These are phyloP conservation scores for Solanum aculeatissimum DNA, from an alignment of 305 asterid species.

Conservation along the genomic window DNA sequence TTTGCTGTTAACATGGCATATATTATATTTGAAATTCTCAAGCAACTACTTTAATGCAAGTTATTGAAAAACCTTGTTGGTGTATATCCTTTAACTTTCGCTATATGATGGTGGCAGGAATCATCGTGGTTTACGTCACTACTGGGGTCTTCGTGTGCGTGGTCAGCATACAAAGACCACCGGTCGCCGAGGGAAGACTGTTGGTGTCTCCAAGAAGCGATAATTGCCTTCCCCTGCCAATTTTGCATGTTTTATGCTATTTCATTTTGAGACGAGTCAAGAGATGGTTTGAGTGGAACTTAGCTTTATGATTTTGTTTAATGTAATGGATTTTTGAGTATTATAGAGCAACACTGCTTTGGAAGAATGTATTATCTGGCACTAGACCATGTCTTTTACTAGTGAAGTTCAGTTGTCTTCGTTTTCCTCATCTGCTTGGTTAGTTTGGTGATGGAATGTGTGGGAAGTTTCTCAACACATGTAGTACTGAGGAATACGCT, in stretches of 20 bases:
- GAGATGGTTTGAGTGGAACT: background rate
- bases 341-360: background rate
- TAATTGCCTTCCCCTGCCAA: background rate
- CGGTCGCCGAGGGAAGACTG: constrained; percentile 30
- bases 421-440: background rate
- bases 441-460: background rate
- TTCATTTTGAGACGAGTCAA: background rate
- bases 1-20: background rate
- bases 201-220: constrained; percentile 31
- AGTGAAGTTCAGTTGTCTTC: background rate
- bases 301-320: background rate
- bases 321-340: background rate
- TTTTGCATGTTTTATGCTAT: background rate
- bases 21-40: background rate
- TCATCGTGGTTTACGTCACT: constrained; percentile 29
- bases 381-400: background rate
- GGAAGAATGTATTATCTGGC: background rate
- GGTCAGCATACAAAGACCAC: constrained; percentile 33
- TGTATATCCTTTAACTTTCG: background rate
- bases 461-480: background rate
- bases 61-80: background rate
- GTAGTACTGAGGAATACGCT: too few species aligned
- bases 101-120: constrained; percentile 3
- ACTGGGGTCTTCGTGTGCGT: constrained; percentile 31
- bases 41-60: background rate